Base-by-base conservation (phyloP, 2,329 filamentous ascomycete species). In the Albophoma yamanashiensis region DNA sequence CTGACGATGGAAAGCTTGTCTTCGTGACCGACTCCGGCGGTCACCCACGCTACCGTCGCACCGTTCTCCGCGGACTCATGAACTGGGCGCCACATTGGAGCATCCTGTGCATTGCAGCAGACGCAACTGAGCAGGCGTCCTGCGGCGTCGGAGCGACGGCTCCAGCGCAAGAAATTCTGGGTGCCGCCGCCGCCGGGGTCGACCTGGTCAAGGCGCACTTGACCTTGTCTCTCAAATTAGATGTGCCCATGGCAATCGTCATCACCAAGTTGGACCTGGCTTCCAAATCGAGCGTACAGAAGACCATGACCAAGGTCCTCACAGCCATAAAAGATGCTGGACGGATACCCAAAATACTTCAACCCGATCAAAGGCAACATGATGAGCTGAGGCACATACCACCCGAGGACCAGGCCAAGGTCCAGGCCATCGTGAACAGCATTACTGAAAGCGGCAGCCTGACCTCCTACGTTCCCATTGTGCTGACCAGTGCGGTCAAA, bases 31-130 rank as follows among this genome's bases (percentile, higher is more conserved):
- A 99, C 73, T 95, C 93, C 55, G 93, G 93, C 20, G 94, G 94
- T 0, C 90, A 96, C 64, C 88, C 92, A 43, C 86, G 92, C 53
- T 99, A 94, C 73, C 84, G 92, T 56, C 87, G 94, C 60, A 97
- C 93, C 7, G 93, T 91, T 2, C 79, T 97, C 58, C 85, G 93
- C 62, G 92, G 92, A 0, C 79, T 99, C n/a, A 82, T 99, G 64
- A 94, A 92, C 55, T 97, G 94, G 92, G 89, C 90, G 43, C 94
- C 94, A 11, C 92, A 97, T 70, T 99, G 94, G 88, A 92, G 90
- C 1, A 73, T 96, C 27, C 80, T 97, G 2, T 97, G 95, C 66
- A 85, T 97, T 62, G 86, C 91, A 55, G 91, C 91, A 42, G 89
- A 94, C 68, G 88, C 89, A 64, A 79, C 81, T 14, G 84, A 88